These are phyloP conservation scores for Pulveroboletus sp. DNA, from an alignment of 768 basidiomycete species.

Conservation along the genomic window DNA sequence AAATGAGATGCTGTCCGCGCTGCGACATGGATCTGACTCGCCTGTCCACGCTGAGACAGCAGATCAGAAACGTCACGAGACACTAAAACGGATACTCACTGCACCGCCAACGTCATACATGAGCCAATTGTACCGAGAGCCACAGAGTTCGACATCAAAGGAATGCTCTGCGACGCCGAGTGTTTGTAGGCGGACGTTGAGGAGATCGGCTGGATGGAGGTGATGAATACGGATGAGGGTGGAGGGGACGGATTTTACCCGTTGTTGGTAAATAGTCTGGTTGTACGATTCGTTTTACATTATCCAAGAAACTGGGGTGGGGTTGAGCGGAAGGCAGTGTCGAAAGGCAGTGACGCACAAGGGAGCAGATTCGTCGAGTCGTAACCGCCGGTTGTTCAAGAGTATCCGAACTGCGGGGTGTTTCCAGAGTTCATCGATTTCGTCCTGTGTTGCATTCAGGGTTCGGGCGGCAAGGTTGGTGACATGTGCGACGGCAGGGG, in stretches of 20 bases:
- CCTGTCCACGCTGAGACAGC: constrained; percentile 54
- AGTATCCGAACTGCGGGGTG: constrained; percentile 63
- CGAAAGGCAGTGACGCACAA: constrained; percentile 48
- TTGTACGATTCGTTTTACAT: constrained; percentile 60
- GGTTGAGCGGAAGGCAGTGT: constrained; percentile 1
- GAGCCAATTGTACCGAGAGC: constrained; percentile 66
- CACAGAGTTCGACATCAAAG: constrained; percentile 62
- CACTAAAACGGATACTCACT: constrained; percentile 39
- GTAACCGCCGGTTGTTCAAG: constrained; percentile 52
- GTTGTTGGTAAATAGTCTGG: constrained; percentile 69
- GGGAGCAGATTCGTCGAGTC: constrained; percentile 69
- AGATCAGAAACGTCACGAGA: constrained; percentile 1
- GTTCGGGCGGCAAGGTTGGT: constrained; percentile 54
- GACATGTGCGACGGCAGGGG: constrained; percentile 37
- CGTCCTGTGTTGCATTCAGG: constrained; percentile 43
- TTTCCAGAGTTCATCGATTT: constrained; percentile 64
- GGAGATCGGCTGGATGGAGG: constrained; percentile 56
- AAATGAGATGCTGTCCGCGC: constrained; percentile 15
- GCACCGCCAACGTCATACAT: constrained; percentile 84
- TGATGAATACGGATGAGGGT: neutral
- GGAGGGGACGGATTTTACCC: constrained; percentile 37
- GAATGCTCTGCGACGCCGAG: constrained; percentile 75
- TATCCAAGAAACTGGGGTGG: constrained; percentile 58
- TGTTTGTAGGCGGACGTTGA: constrained; percentile 77
- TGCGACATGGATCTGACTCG: constrained; percentile 27